These are phyloP conservation scores for Ailanthus altissimus DNA, from an alignment of 345 rosid genomes.

Conservation along the genomic window DNA sequence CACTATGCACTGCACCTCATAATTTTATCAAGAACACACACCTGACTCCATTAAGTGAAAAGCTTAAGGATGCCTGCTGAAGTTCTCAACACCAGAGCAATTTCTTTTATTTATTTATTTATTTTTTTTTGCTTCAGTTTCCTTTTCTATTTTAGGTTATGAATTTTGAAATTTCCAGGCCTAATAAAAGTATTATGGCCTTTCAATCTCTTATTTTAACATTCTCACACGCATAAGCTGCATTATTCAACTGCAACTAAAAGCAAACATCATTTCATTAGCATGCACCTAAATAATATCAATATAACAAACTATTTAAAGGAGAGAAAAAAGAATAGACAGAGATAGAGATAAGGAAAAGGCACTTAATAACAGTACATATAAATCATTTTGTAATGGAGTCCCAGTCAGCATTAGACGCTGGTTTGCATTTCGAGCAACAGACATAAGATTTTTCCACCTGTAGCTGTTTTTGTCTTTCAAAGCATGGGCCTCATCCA, in stretches of 20 bases:
- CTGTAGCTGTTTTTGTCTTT: conserved; percentile 95
- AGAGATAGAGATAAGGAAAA: neutral
- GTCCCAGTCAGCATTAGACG: conserved; percentile 99
- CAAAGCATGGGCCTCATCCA: conserved; percentile 99
- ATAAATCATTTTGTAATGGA: conserved; percentile 96
- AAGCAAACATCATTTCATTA: conserved; percentile 4
- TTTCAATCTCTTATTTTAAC: neutral
- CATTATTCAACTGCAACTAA: neutral
- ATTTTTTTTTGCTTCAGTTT: neutral
- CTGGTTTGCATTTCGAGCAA: conserved; percentile 89
- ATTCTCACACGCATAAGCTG: neutral
- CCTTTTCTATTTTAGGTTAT: neutral
- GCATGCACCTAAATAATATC: neutral
- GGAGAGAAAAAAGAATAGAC: neutral
- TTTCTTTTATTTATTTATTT: no score
- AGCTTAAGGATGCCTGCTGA: neutral
- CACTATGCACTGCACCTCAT: neutral
- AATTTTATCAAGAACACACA: neutral
- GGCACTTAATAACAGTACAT: conserved; percentile 41
- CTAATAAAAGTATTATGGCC: neutral
- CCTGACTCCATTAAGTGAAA: neutral
- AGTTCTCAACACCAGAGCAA: neutral
- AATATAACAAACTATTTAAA: neutral
- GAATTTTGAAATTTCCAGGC: neutral
- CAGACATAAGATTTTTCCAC: conserved; percentile 96